These are phyloP conservation scores for Saccharomycopsis sp. DNA, from an alignment of 805 yeast genomes.

Conservation along the genomic window DNA sequence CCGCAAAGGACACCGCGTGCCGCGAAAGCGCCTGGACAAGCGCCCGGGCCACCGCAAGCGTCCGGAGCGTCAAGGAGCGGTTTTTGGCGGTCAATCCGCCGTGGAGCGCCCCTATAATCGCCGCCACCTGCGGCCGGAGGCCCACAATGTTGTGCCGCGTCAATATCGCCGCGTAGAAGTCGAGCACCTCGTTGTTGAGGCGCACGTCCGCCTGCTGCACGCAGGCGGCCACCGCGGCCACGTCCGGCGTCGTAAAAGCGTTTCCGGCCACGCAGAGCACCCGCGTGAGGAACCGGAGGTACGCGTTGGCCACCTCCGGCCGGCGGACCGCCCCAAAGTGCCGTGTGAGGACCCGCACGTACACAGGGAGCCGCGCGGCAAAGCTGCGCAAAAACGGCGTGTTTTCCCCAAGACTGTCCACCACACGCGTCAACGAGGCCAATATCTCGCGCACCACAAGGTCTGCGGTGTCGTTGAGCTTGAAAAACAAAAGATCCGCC, in stretches of 20 bases:
- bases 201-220: constrained; percentile 4
- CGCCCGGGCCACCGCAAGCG: not conserved
- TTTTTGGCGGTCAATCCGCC: constrained; percentile 6
- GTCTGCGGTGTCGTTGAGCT: constrained; percentile 15
- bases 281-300: constrained; percentile 5
- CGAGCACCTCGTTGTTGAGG: constrained; percentile 12
- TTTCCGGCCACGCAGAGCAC: constrained; percentile 2
- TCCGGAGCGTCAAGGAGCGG: not conserved
- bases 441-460: constrained; percentile 15
- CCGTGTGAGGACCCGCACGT: not conserved
- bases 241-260: constrained; percentile 9
- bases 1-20: not conserved
- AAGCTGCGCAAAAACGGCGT: not conserved
- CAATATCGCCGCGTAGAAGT: constrained; percentile 11
- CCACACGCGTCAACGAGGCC: constrained; percentile 8
- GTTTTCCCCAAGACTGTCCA: not conserved
- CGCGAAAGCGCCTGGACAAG: not conserved
- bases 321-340: constrained; percentile 5
- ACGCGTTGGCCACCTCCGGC: constrained; percentile 6
- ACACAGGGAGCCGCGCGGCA: not conserved
- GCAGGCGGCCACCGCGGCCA: constrained; percentile 4
- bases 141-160: constrained; percentile 14
- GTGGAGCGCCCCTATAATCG: constrained; percentile 6
- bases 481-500: constrained; percentile 7
- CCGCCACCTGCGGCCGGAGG: constrained; percentile 2